Base-by-base conservation (phyloP, 176 grass and related monocot species). In the Puya raimondii region DNA sequence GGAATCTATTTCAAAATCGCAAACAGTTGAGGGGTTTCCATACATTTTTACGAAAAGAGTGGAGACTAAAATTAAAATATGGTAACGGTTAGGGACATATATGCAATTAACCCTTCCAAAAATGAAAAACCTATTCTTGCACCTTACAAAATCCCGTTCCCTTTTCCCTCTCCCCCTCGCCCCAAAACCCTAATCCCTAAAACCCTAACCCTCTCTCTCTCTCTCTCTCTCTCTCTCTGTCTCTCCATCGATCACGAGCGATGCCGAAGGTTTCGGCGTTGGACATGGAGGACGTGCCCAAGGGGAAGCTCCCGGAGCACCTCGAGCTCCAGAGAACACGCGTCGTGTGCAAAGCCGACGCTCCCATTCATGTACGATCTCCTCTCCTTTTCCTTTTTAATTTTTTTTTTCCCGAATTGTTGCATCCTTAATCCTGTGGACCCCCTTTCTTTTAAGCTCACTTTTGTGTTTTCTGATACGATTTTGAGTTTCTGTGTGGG, bases 301-400 rank as follows among this genome's bases (percentile, higher is more conserved):
- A 63, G 51, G 72, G 82, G 49, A 84, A 88, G 78, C 88, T 96
- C 53, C 88, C 88, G 7, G 85, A 91, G 13, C 42, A 96, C 82
- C 84, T 96, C 33, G 80, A 92, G 65, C 49, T 90, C 56, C 89
- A 90, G 76, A 88, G 84, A 18, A 87, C 93, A 1, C 89, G 86
- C 48, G 93, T 87, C 22, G 15, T 85, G 13, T 96, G 93, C 86
- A 96, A 81, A 9, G 64, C 73, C 4, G 86, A 90, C 75, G 93
- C 89, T 11, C 89, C 93, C 3, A 83, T 74, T 65, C 74, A 92
- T 85, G 89, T 92, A 90, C 65, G 14, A 18, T 74, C 42, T 17
- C 16, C 11, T 48, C 70, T 65, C 20, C 23, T 85, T 42, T 42
- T 42, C 7, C 4, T 33, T 6, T 33, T 33, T 4, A 33, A 33